Conservation (phyloP, 352 stramenopile species). For the Phytophthora multivora region DNA sequence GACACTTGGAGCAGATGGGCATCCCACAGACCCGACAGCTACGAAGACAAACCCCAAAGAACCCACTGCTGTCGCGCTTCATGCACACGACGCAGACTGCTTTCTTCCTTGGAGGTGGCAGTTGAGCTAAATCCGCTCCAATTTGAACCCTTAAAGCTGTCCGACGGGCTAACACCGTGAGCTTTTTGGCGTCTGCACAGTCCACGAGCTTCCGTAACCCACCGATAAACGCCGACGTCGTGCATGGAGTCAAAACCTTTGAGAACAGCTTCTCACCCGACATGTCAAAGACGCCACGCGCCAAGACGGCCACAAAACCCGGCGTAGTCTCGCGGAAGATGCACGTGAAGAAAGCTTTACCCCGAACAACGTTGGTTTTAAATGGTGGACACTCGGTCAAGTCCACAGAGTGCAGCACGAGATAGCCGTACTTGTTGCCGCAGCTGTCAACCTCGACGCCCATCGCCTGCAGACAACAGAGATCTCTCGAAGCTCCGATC, state of each 20-base stretch:
- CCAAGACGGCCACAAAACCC: too few species aligned
- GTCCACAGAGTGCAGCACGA: neutral
- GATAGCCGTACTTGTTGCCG: neutral
- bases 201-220: too few species aligned
- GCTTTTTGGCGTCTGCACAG: too few species aligned
- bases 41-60: slow-evolving; percentile 14
- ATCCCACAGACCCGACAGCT: slow-evolving; percentile 19
- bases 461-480: neutral
- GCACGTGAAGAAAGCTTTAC: too few species aligned
- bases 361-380: too few species aligned
- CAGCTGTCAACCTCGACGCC: neutral
- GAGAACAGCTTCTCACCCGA: too few species aligned
- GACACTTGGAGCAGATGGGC: slow-evolving; percentile 23
- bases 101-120: slow-evolving; percentile 1
- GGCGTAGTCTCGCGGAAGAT: too few species aligned
- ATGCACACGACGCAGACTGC: slow-evolving; percentile 24
- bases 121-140: neutral
- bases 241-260: too few species aligned
- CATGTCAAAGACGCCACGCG: too few species aligned
- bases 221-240: too few species aligned
- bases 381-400: neutral
- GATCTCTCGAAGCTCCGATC: neutral
- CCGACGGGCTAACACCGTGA: too few species aligned
- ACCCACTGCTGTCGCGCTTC: slow-evolving; percentile 5
- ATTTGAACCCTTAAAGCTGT: too few species aligned